Evolutionary conservation across 73 alveolate species (phyloP).

Genomic region (Tetrahymena malaccensis): DNA sequence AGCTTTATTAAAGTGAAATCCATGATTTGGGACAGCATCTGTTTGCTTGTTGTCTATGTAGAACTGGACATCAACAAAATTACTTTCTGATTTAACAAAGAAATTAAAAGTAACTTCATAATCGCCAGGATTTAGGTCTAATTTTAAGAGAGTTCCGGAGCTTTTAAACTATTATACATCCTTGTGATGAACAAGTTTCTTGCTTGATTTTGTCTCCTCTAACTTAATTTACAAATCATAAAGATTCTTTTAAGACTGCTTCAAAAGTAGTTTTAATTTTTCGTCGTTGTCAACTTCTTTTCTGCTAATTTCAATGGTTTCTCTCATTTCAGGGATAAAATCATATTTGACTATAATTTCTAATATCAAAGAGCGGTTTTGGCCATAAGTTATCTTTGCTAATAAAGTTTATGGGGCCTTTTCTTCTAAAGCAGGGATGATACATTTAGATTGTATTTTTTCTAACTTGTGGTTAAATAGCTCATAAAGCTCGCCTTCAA

Average conservation of each 20-base stretch:
- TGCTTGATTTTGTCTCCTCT: background rate
- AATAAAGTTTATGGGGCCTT: background rate
- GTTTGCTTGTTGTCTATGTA: background rate
- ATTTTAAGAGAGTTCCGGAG: background rate
- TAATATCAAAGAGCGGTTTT: background rate
- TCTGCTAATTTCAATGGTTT: background rate
- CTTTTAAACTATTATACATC: background rate
- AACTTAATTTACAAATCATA: background rate
- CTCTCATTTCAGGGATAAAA: background rate
- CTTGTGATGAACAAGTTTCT: background rate
- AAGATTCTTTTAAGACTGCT: background rate
- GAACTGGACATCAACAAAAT: background rate
- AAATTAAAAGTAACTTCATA: background rate
- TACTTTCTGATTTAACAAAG: background rate
- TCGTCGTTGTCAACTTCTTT: background rate
- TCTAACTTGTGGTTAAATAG: background rate
- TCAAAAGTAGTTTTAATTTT: background rate
- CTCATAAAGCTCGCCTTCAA: background rate
- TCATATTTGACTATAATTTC: background rate
- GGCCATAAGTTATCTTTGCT: background rate
- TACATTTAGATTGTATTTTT: background rate
- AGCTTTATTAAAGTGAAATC: background rate
- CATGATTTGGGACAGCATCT: background rate
- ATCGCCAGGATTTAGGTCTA: background rate
- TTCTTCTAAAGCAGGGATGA: background rate